Percentiles rank a stretch among this genome's conserved stretches.
phyloP scores from a whole-genome alignment of 306 rosid genomes.

The Alnus rubra region DNA sequence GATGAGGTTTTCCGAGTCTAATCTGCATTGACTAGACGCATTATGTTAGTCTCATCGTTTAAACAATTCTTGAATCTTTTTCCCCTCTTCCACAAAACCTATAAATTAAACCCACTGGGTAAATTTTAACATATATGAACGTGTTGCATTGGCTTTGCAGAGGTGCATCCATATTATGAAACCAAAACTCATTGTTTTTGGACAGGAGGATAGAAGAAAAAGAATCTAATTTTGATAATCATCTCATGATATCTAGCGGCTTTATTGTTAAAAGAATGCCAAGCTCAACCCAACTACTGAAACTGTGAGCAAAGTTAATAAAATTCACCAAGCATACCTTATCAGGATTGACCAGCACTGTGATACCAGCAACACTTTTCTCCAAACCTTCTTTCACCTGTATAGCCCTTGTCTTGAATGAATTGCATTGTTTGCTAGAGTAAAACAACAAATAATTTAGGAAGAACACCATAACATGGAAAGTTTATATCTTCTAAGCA shows the following conservation, averaged over 20 bases:
- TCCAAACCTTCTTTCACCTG: conserved; percentile 64
- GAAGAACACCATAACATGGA: background rate
- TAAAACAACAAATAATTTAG: conserved; percentile 19
- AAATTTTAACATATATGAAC: background rate
- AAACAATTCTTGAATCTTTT: background rate
- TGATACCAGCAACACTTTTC: conserved; percentile 45
- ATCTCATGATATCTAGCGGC: background rate
- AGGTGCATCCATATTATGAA: background rate
- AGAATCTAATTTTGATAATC: background rate
- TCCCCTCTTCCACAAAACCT: background rate
- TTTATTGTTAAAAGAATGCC: background rate
- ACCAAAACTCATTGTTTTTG: background rate
- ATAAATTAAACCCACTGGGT: background rate
- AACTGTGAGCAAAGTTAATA: background rate
- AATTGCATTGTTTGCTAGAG: conserved; percentile 66
- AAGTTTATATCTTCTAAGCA: background rate
- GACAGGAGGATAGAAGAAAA: background rate
- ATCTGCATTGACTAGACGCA: background rate
- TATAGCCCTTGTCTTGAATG: conserved; percentile 62
- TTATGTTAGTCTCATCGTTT: background rate
- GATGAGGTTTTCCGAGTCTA: background rate
- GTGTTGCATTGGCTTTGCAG: background rate
- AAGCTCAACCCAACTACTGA: background rate
- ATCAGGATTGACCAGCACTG: conserved; percentile 64
- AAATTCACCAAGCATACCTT: conserved; percentile 47